Conservation (phyloP, 495 filamentous ascomycete species). For the Extremus antarcticus region DNA sequence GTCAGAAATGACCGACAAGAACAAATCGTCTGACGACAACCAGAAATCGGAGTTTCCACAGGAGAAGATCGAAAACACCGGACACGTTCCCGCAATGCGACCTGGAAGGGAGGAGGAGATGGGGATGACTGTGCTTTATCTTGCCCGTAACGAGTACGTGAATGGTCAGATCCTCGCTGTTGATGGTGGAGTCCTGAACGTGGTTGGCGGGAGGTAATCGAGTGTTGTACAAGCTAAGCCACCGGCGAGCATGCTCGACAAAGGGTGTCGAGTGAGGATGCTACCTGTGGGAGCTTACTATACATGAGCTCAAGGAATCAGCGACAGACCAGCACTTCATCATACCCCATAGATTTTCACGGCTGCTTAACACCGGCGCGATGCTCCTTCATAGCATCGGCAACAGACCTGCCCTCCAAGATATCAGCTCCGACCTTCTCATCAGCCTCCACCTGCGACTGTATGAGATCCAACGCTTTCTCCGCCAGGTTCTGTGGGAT, state of each 20-base stretch:
- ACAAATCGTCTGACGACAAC: slow-evolving; percentile 36
- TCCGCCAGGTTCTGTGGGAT: slow-evolving; percentile 30
- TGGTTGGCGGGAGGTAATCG: slow-evolving; percentile 8
- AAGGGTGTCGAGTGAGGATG: too few species aligned
- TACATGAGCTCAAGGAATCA: neutral
- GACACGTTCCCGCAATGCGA: slow-evolving; percentile 36
- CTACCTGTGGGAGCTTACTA: neutral
- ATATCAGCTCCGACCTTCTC: slow-evolving; percentile 19
- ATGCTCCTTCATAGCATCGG: slow-evolving; percentile 19
- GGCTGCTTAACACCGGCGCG: slow-evolving; percentile 17
- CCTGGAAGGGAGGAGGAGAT: slow-evolving; percentile 39
- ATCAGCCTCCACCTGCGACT: slow-evolving; percentile 17
- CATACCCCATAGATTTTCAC: neutral
- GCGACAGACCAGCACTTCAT: too few species aligned
- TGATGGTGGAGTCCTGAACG: slow-evolving; percentile 48
- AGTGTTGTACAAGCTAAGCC: too few species aligned
- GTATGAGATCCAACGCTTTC: slow-evolving; percentile 33
- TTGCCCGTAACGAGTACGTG: slow-evolving; percentile 46
- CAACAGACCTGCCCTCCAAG: slow-evolving; percentile 9
- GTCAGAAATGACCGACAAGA: slow-evolving; percentile 50
- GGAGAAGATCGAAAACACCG: slow-evolving; percentile 38
- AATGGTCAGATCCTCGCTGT: slow-evolving; percentile 52
- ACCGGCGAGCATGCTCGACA: too few species aligned
- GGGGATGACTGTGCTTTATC: slow-evolving; percentile 37
- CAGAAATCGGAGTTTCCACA: slow-evolving; percentile 43